phyloP scores from a whole-genome alignment of 1,284 basidiomycete species.

The Sparassis latifolia region DNA sequence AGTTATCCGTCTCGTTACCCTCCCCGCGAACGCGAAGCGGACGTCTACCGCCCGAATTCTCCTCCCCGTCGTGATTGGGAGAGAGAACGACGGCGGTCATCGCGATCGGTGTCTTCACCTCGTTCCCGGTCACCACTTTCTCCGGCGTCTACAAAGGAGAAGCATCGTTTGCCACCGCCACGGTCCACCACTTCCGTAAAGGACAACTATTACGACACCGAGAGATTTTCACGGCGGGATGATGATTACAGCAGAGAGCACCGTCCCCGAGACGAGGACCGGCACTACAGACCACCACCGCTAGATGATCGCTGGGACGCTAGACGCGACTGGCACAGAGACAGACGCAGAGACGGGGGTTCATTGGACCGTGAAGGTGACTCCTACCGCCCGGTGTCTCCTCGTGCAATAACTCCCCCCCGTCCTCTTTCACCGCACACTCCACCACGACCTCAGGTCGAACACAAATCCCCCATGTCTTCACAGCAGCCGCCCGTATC shows the following conservation, averaged over 20 bases:
- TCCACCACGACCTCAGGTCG: too few species aligned
- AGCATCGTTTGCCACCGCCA: constrained; percentile 24
- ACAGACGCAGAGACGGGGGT: too few species aligned
- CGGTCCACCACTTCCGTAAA: constrained; percentile 10
- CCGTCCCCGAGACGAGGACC: neutral
- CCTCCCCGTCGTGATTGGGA: constrained; percentile 9
- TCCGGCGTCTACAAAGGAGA: constrained; percentile 11
- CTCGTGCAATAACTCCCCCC: too few species aligned
- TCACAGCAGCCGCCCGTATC: too few species aligned
- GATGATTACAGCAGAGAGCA: constrained; percentile 3
- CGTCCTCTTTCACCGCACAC: too few species aligned
- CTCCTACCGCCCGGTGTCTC: too few species aligned
- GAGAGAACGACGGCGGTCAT: neutral
- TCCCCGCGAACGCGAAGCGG: constrained; percentile 12
- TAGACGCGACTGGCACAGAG: too few species aligned
- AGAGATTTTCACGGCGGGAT: constrained; percentile 8
- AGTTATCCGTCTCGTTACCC: constrained; percentile 9
- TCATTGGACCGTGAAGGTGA: too few species aligned
- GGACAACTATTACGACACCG: constrained; percentile 14
- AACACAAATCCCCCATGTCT: too few species aligned
- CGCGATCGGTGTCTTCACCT: constrained; percentile 2
- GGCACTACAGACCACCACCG: too few species aligned
- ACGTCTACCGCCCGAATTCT: neutral
- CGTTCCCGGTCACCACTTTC: constrained; percentile 17
- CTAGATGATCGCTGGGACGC: too few species aligned